Conservation (phyloP, 177 flowering plant genomes). For the Tripterygium wilfordii region DNA sequence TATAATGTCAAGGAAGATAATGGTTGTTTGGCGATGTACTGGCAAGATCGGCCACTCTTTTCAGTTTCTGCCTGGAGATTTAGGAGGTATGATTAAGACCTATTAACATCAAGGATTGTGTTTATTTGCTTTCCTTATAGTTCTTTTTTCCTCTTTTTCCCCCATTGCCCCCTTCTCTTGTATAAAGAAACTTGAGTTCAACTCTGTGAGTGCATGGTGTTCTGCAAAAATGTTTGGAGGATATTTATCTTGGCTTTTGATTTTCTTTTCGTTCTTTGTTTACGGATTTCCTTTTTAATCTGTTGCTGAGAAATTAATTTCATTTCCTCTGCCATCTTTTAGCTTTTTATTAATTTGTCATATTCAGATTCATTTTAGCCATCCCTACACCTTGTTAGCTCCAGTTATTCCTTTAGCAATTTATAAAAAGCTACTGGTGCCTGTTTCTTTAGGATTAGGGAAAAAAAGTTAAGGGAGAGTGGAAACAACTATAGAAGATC, state of each 20-base stretch:
- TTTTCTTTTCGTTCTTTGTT: constrained; percentile 1
- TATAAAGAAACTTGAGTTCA: constrained; percentile 22
- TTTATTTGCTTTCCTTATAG: neutral
- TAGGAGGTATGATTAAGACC: constrained; percentile 32
- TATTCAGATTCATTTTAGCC: too few relatives aligned
- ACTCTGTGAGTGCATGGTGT: constrained; percentile 13
- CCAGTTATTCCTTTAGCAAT: too few relatives aligned
- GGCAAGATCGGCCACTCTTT: constrained; percentile 79
- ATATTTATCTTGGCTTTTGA: too few relatives aligned
- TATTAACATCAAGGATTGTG: constrained; percentile 1
- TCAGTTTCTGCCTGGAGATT: constrained; percentile 82
- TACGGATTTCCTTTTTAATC: too few relatives aligned
- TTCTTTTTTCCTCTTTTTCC: constrained; percentile 1
- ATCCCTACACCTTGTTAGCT: too few relatives aligned
- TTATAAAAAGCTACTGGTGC: too few relatives aligned
- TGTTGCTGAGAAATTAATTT: too few relatives aligned
- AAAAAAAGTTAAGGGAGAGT: too few relatives aligned
- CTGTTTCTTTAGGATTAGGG: too few relatives aligned
- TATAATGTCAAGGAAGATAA: constrained; percentile 73
- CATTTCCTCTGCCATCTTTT: too few relatives aligned
- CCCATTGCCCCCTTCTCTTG: constrained; percentile 11
- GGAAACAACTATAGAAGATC: neutral
- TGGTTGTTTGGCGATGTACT: constrained; percentile 67
- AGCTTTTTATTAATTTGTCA: too few relatives aligned
- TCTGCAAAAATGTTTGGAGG: constrained; percentile 5